Evolutionary conservation across 805 yeast genomes (phyloP), one percentile per base, ranked within the genome.

Genomic region (Saccharomycopsis selenospora): DNA sequence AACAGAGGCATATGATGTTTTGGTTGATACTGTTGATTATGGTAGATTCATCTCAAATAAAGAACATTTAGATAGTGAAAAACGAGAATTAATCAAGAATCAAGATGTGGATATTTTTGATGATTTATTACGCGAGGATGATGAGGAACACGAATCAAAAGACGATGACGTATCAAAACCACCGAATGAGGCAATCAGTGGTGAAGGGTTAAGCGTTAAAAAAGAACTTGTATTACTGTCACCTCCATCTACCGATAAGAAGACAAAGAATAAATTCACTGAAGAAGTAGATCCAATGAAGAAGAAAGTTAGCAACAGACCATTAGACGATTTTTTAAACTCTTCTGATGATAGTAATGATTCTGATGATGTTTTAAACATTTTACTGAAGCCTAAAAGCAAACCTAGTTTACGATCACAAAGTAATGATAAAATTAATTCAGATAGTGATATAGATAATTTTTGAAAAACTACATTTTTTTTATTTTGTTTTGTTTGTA

Each of bases 1-100:
- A 22, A 45, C 33, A 25, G 48, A 46, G 4, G 42, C 47, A 2
- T 46, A 48, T 41, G 36, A 33, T 7, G 24, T 48, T 5, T 36
- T 51, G 30, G 7, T 20, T 17, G 54, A 48, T 17, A 51, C 54
- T 4, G 42, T 17, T 3, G 52, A 51, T 30, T 51, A 45, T 30
- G 54, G 54, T 5, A 26, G 52, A 25, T 40, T 48, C 23, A 30
- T 51, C 4, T 46, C 43, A 14, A 50, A 47, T 22, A 17, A 41
- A 13, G 18, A 22, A 13, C 17, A 26, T 2, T 13, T 41, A 33
- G 38, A 20, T 5, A 33, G 4, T 10, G 17, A 10, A 33, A 33
- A 20, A 17, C 38, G 38, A 5, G 38, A 4, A 17, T 10, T 28
- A 10, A 28, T 33, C 38, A n/a, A 33, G 13, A 7, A n/a, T n/a